phyloP scores from a whole-genome alignment of 2,329 filamentous ascomycete species.

The Nothomitra cinnamomea region DNA sequence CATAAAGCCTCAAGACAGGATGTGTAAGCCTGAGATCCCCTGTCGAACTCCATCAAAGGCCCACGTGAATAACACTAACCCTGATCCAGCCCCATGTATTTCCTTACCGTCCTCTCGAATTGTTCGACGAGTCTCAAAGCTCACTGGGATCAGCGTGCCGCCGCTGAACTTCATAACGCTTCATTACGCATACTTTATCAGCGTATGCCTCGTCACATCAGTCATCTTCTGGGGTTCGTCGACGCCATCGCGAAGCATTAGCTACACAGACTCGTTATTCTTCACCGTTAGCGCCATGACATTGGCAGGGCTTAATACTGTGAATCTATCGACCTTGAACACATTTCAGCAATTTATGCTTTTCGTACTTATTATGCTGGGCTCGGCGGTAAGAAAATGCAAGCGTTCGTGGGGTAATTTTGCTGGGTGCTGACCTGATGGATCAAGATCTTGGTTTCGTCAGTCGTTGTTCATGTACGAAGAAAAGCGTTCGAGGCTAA shows the following conservation, averaged over 20 bases:
- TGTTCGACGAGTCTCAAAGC: too few relatives aligned
- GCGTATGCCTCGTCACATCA: conserved; percentile 25
- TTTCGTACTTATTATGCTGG: conserved; percentile 29
- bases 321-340: conserved; percentile 29
- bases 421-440: background rate
- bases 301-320: conserved; percentile 29
- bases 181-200: conserved; percentile 32
- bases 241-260: conserved; percentile 24
- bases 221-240: conserved; percentile 31
- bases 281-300: conserved; percentile 31
- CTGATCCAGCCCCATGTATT: too few relatives aligned
- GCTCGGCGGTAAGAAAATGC: conserved; percentile 18
- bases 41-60: too few relatives aligned
- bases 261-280: conserved; percentile 30
- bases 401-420: background rate
- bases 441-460: conserved; percentile 24
- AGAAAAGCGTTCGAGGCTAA: conserved; percentile 23
- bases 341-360: conserved; percentile 30
- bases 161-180: conserved; percentile 25
- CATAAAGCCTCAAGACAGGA: too few relatives aligned
- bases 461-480: conserved; percentile 26
- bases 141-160: conserved; percentile 8
- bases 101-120: too few relatives aligned
- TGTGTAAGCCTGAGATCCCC: too few relatives aligned
- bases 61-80: too few relatives aligned